These are phyloP conservation scores for Fragaria ananassa DNA, from an alignment of 306 rosid species.

Conservation along the genomic window DNA sequence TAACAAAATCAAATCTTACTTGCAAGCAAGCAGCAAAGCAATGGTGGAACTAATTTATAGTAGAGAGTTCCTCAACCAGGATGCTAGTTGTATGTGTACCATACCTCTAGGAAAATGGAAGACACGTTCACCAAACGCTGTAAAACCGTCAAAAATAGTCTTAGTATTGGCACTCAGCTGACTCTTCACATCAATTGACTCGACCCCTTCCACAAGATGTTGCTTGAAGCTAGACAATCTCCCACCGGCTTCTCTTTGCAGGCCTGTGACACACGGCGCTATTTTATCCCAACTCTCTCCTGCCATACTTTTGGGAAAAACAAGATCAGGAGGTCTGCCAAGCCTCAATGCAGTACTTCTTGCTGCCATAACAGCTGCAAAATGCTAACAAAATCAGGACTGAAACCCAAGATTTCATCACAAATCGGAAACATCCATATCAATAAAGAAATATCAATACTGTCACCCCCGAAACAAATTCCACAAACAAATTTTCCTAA, in stretches of 20 bases:
- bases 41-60: background rate
- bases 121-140: slow-evolving; percentile 41
- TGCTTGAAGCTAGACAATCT: slow-evolving; percentile 42
- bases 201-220: slow-evolving; percentile 43
- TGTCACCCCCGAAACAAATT: background rate
- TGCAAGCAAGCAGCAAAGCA: background rate
- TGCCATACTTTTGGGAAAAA: slow-evolving; percentile 25
- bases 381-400: slow-evolving; percentile 9
- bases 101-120: slow-evolving; percentile 58
- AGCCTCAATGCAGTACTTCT: slow-evolving; percentile 44
- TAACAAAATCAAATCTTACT: background rate
- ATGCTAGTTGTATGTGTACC: background rate
- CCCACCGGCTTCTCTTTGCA: slow-evolving; percentile 57
- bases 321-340: slow-evolving; percentile 37
- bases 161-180: slow-evolving; percentile 35
- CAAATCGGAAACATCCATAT: slow-evolving; percentile 13
- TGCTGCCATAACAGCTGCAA: slow-evolving; percentile 56
- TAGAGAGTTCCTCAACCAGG: slow-evolving; percentile 1
- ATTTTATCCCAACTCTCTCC: slow-evolving; percentile 41
- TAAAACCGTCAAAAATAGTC: slow-evolving; percentile 43
- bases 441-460: background rate
- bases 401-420: slow-evolving; percentile 6
- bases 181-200: slow-evolving; percentile 46
- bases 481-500: background rate
- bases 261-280: slow-evolving; percentile 41